A percentile compares a stretch with the other conserved stretches of the same genome.
Conservation (phyloP, 1,284 basidiomycete genomes). For the Tilletia indica region DNA sequence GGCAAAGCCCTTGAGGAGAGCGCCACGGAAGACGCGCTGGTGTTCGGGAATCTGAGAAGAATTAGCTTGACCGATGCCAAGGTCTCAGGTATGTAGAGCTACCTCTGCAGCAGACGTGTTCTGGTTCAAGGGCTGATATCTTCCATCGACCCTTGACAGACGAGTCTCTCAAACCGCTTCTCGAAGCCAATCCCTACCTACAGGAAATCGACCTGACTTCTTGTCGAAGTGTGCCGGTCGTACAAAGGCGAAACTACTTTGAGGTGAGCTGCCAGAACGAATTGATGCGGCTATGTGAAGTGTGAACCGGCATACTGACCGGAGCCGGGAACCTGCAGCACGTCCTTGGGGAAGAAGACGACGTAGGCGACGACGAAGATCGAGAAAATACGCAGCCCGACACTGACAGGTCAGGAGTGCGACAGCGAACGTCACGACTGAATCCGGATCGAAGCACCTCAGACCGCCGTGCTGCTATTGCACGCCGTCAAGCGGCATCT, state of each 20-base stretch:
- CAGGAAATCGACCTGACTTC: slow-evolving; percentile 15
- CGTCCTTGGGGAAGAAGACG: too few relatives aligned
- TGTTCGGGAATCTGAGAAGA: neutral
- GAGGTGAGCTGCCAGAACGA: neutral
- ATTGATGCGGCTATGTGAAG: neutral
- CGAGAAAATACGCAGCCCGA: too few relatives aligned
- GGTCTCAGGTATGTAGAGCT: neutral
- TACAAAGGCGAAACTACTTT: slow-evolving; percentile 8
- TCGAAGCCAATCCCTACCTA: neutral
- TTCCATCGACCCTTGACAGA: neutral
- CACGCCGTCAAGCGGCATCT: too few relatives aligned
- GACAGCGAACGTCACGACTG: too few relatives aligned
- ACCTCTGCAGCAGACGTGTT: neutral
- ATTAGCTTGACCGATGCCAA: slow-evolving; percentile 7
- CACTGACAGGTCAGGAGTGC: too few relatives aligned
- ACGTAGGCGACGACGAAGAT: too few relatives aligned
- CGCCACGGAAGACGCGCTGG: neutral
- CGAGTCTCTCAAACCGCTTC: neutral
- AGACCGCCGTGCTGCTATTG: too few relatives aligned
- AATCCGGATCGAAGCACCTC: too few relatives aligned
- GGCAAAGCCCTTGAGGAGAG: neutral
- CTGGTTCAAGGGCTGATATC: neutral
- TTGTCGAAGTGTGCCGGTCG: slow-evolving; percentile 9
- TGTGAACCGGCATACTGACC: neutral
- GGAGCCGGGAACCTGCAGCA: neutral